A percentile compares a stretch with the other conserved stretches of the same genome.
These are phyloP conservation scores for Trichocladium antarcticum DNA, from an alignment of 495 filamentous ascomycete genomes.

Conservation along the genomic window DNA sequence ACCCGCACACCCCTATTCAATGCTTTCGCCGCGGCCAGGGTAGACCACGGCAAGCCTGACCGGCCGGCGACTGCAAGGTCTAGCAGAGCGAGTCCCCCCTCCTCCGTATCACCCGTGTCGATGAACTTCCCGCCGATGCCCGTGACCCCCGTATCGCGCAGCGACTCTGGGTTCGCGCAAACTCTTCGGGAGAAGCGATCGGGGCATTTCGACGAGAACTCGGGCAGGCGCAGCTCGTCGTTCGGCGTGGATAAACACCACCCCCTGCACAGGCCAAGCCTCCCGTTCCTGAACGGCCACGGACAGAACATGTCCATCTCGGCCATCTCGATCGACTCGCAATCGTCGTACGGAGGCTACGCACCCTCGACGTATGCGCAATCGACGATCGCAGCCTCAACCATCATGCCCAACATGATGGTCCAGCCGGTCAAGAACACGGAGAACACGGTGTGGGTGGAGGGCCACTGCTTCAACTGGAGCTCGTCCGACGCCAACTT, in stretches of 20 bases:
- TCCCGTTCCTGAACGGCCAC: conserved; percentile 71
- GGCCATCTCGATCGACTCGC: conserved; percentile 62
- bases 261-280: conserved; percentile 61
- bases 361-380: conserved; percentile 93
- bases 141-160: conserved; percentile 65
- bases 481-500: conserved; percentile 54
- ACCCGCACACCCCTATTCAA: conserved; percentile 59
- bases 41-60: conserved; percentile 52
- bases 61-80: conserved; percentile 75
- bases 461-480: conserved; percentile 84
- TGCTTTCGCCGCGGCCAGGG: conserved; percentile 69
- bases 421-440: conserved; percentile 77
- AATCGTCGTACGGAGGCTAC: conserved; percentile 66
- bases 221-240: conserved; percentile 80
- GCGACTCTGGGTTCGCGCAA: conserved; percentile 79
- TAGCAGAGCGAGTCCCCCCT: conserved; percentile 65
- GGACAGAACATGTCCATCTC: conserved; percentile 73
- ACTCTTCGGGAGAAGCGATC: conserved; percentile 89
- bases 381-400: conserved; percentile 95
- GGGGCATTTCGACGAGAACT: conserved; percentile 78
- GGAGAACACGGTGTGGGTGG: conserved; percentile 79
- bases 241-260: conserved; percentile 67
- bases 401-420: conserved; percentile 84
- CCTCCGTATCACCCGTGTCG: conserved; percentile 76
- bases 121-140: conserved; percentile 65